phyloP scores from a whole-genome alignment of 2,329 filamentous ascomycete genomes.

The Dryadomyces sulphureus region DNA sequence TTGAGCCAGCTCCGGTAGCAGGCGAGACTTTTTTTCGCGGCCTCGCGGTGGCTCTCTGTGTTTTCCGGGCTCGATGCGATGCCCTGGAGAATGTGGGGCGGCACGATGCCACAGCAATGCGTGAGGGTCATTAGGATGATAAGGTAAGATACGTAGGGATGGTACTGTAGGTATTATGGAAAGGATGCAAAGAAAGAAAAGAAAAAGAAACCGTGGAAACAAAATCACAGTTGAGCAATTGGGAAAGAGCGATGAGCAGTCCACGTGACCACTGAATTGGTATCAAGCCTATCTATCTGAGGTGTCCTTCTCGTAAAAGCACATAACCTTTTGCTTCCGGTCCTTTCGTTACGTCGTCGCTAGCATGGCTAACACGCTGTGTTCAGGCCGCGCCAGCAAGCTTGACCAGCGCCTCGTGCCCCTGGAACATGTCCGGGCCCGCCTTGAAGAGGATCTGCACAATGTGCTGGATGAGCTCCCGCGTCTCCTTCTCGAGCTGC shows the following conservation, averaged over 20 bases:
- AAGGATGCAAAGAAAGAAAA: not conserved
- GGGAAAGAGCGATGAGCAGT: too few relatives aligned
- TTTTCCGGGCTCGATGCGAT: slow-evolving; percentile 4
- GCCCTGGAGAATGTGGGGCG: slow-evolving; percentile 6
- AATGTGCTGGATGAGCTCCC: slow-evolving; percentile 48
- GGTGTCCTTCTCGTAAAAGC: not conserved
- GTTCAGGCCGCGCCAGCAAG: slow-evolving; percentile 11
- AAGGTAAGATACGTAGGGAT: not conserved
- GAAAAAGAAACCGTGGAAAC: not conserved
- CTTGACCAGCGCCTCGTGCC: slow-evolving; percentile 16
- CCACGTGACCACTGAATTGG: not conserved
- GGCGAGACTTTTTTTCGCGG: slow-evolving; percentile 3
- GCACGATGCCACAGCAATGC: slow-evolving; percentile 5
- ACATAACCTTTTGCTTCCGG: not conserved
- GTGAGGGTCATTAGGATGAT: not conserved
- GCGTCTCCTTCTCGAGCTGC: slow-evolving; percentile 60
- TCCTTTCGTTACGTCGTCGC: slow-evolving; percentile 2
- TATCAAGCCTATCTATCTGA: too few relatives aligned
- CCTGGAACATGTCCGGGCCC: slow-evolving; percentile 18
- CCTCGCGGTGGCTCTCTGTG: not conserved
- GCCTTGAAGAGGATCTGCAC: slow-evolving; percentile 31
- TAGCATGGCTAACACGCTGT: not conserved
- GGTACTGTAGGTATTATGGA: not conserved
- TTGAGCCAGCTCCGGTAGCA: not conserved
- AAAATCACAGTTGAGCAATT: too few relatives aligned